Evolutionary conservation across 2,329 filamentous ascomycete species (phyloP), one percentile per base, ranked within the genome.

Genomic region (Cercospora zeina): DNA sequence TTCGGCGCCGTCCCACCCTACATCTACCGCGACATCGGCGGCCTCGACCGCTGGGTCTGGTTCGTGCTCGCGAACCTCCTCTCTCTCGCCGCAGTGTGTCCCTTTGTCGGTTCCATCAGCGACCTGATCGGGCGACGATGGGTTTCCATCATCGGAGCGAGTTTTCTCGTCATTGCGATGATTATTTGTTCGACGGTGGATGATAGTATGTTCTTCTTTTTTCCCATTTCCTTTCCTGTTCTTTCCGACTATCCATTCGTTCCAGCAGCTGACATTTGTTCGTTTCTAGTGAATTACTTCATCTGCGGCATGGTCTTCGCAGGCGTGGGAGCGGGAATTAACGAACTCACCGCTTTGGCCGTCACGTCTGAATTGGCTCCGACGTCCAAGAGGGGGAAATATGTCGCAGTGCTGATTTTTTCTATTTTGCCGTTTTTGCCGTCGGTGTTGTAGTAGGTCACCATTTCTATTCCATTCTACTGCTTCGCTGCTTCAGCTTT

Each of bases 341-440:
- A 86, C 67, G 87, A 89, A 72, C 77, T 90, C 34, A 89, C 86
- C 5, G 86, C 87, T 4, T 77, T 90, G 8, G 86, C 87, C 30
- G 87, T 82, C 34, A 87, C 87, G 1, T 85, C 86, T 1, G 87
- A 90, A 71, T 80, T 90, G 63, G 87, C 86, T 0, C 87, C 87
- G 1, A 85, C 85, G 24, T 78, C 82, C 14, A 83, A 88, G 71
- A 81, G 88, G 45, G 87, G 85, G 31, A 82, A 82, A 70, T 88
- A 88, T 70, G 82, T 88, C 33, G 82, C 83, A 13, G 74, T 81
- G 1, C 73, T 89, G 11, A 82, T 87, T 50, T 80, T 87, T 68
- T 85, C 83, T 59, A 86, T 88, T 61, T 65, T 87, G 1, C 86
- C 85, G 0, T 88, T 88, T 70, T 81, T 81, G 51, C 85, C 86